Percentiles rank a stretch among this genome's conserved stretches.
Conservation (phyloP, 441 rosid species). For the Erodium moschatum region DNA sequence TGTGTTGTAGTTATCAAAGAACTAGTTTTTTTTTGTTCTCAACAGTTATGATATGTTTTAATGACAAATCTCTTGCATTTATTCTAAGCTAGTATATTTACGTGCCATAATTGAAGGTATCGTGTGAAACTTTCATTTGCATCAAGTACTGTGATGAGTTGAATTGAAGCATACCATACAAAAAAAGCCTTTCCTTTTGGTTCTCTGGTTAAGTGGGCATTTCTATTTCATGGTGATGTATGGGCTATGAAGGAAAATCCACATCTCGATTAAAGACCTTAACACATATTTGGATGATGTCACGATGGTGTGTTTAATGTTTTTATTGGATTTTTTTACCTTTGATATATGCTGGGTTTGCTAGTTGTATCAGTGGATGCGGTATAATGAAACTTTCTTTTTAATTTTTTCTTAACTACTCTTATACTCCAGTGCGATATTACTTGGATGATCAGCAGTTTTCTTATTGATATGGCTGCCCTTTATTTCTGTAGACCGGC, state of each 20-base stretch:
- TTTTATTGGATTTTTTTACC: not conserved
- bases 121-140: not conserved
- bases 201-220: not conserved
- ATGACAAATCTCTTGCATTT: not conserved
- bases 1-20: too few relatives aligned
- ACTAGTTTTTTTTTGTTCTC: too few relatives aligned
- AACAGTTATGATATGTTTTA: not conserved
- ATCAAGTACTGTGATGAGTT: not conserved
- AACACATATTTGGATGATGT: not conserved
- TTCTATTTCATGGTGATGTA: not conserved
- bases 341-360: too few relatives aligned
- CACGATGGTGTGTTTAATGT: not conserved
- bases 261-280: not conserved
- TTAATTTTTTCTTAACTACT: not conserved
- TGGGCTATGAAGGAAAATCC: not conserved
- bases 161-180: constrained; percentile 1
- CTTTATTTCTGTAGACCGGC: constrained; percentile 46
- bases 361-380: not conserved
- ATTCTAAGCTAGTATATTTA: not conserved
- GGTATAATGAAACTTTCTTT: constrained; percentile 1
- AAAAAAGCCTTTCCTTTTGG: not conserved
- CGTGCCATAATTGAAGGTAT: not conserved
- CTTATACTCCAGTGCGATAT: not conserved
- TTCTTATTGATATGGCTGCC: constrained; percentile 5
- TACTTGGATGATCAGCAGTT: constrained; percentile 8